phyloP scores from a whole-genome alignment of 1,139 yeast genomes.

The Yamadazyma diddensiae region DNA sequence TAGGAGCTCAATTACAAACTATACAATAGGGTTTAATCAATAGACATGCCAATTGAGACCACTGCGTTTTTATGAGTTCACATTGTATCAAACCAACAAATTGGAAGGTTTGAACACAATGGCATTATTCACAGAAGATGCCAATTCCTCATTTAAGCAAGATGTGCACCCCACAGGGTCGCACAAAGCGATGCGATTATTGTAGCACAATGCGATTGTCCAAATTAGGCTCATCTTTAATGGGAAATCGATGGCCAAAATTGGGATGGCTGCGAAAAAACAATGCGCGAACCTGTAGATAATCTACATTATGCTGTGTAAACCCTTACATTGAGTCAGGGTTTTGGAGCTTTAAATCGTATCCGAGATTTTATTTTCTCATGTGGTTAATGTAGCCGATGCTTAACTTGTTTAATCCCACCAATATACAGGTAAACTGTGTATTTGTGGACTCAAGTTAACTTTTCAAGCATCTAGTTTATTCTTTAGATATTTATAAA shows the following conservation, averaged over 20 bases:
- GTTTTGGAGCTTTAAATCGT: no score
- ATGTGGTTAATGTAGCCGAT: no score
- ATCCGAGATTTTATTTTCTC: no score
- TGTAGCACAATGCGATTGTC: background rate
- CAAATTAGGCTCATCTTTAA: background rate
- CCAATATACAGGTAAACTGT: no score
- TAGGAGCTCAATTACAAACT: background rate
- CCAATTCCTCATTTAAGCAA: background rate
- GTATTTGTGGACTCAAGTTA: no score
- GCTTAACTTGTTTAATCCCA: no score
- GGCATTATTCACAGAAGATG: background rate
- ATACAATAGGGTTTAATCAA: background rate
- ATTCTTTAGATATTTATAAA: no score
- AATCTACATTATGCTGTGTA: no score
- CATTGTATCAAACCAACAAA: no score
- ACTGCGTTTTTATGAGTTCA: no score
- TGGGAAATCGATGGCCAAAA: constrained; percentile 1
- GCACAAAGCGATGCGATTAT: background rate
- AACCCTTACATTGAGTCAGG: background rate
- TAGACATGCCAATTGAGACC: background rate
- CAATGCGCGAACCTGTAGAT: background rate
- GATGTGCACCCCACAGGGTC: constrained; percentile 1
- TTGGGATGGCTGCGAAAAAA: constrained; percentile 1
- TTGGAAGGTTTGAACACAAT: background rate
- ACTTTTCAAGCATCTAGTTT: no score